Evolutionary conservation across 768 basidiomycete species (phyloP), one percentile per base, ranked within the genome.

Genomic region (Hemileccinum rubropunctum): DNA sequence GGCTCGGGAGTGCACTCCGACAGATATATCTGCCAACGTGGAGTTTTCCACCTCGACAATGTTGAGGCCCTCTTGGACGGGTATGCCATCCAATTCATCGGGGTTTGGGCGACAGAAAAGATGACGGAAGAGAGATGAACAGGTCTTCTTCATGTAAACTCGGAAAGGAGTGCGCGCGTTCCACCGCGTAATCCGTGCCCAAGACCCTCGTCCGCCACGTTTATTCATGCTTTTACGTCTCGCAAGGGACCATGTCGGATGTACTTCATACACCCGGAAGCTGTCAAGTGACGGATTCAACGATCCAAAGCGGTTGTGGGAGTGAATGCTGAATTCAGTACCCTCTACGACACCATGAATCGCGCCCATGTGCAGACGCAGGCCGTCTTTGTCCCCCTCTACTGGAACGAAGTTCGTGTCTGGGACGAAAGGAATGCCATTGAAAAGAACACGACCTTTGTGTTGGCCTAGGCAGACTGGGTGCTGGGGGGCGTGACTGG

Each of bases 301-400:
- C 7, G 84, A 84, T 18, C 77, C 77, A n/a, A 69, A 69, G 52
- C 73, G 73, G 62, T 86, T 85, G 62, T 86, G 83, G 18, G 73
- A 68, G 60, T 86, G 83, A 18, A 87, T 40, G 35, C 75, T 76
- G 52, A 88, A 74, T 53, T 84, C 80, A 9, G 76, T 82, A 41
- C 83, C 85, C 51, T 77, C 76, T n/a, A 76, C 73, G 17, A 87
- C 70, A 2, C 85, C 85, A 51, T 86, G 83, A 5, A 81, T 76
- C 1, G 77, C 73, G 12, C 86, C 86, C 33, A 79, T 75, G 30
- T 77, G 76, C 28, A 87, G 64, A 51, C 76, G 76, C 39, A 84
- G 56, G 35, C 63, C 59, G 18, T 73, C 69, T 28, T 67, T 66
- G 41, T 75, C 65, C 15, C 72, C 60, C 39, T 71, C 70, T 33